These are phyloP conservation scores for Ganoderma resinaceum DNA, from an alignment of 1,284 basidiomycete species.

Conservation along the genomic window DNA sequence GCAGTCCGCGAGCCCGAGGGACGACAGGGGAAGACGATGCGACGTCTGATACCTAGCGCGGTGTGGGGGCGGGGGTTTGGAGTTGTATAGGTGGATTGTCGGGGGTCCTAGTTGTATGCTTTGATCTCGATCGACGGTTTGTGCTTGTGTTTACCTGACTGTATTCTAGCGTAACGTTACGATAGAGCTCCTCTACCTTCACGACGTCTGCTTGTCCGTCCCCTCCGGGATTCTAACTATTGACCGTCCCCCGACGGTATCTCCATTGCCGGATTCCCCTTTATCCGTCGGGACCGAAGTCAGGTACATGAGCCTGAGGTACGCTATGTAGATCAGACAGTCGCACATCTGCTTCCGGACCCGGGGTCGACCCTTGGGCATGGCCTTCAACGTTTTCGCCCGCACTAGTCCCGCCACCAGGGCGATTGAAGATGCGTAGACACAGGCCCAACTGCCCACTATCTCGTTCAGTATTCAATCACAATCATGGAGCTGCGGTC, in stretches of 20 bases:
- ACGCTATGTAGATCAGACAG: no score
- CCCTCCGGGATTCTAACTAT: no score
- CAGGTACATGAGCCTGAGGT: neutral
- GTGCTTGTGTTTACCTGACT: conserved; percentile 18
- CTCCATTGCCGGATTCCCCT: no score
- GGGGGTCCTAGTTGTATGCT: no score
- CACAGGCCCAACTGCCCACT: neutral
- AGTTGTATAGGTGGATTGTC: no score
- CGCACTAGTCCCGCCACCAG: no score
- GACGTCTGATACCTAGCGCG: neutral
- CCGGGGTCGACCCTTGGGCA: neutral
- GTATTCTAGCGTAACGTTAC: conserved; percentile 28
- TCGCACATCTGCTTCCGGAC: no score
- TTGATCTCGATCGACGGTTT: conserved; percentile 1
- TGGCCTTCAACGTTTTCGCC: neutral
- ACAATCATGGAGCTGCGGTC: neutral
- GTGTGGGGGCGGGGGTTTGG: neutral
- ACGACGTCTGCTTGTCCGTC: no score
- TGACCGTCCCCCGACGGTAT: no score
- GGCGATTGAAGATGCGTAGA: no score
- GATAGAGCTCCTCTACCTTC: conserved; percentile 9
- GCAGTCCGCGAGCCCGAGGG: neutral
- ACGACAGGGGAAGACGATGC: no score
- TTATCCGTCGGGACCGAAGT: neutral
- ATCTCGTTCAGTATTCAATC: neutral